phyloP scores from a whole-genome alignment of 768 basidiomycete genomes.

The Suillus alpinus region DNA sequence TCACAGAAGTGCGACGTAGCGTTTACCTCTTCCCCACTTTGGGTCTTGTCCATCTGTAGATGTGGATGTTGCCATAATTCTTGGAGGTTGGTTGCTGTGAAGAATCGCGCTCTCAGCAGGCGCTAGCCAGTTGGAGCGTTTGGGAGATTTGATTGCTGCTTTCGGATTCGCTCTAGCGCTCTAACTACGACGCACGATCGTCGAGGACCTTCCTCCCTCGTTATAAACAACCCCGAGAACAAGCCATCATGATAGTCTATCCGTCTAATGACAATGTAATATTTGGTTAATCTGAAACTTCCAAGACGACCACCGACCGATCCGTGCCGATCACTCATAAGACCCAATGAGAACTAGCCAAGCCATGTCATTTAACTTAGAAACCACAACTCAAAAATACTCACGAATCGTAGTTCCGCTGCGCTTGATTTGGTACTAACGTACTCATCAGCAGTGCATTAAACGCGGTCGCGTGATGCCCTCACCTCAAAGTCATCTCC shows the following conservation, averaged over 20 bases:
- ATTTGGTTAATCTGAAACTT: not conserved
- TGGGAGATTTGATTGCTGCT: conserved; percentile 23
- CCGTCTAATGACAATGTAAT: not conserved
- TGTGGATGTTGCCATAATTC: conserved; percentile 27
- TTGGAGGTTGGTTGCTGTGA: conserved; percentile 18
- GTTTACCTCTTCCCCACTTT: conserved; percentile 45
- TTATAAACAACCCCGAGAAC: not conserved
- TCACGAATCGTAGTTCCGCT: conserved; percentile 30
- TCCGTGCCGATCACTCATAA: conserved; percentile 6
- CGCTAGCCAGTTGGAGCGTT: conserved; percentile 17
- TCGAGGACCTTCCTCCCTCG: not conserved
- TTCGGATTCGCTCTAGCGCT: conserved; percentile 29
- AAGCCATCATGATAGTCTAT: not conserved
- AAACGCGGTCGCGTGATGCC: conserved; percentile 3
- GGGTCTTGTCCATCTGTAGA: conserved; percentile 27
- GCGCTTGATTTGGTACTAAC: conserved; percentile 27
- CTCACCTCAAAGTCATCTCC: conserved; percentile 43
- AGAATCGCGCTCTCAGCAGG: conserved; percentile 7
- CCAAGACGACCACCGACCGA: conserved; percentile 7
- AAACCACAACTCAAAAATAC: conserved; percentile 11
- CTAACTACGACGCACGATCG: conserved; percentile 25
- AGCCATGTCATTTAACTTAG: conserved; percentile 9
- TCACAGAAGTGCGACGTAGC: conserved; percentile 5
- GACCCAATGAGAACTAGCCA: conserved; percentile 27
- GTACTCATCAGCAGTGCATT: conserved; percentile 5